Evolutionary conservation across 257 asterid species (phyloP), one percentile per base, ranked within the genome.

Genomic region (Avicennia marina): DNA sequence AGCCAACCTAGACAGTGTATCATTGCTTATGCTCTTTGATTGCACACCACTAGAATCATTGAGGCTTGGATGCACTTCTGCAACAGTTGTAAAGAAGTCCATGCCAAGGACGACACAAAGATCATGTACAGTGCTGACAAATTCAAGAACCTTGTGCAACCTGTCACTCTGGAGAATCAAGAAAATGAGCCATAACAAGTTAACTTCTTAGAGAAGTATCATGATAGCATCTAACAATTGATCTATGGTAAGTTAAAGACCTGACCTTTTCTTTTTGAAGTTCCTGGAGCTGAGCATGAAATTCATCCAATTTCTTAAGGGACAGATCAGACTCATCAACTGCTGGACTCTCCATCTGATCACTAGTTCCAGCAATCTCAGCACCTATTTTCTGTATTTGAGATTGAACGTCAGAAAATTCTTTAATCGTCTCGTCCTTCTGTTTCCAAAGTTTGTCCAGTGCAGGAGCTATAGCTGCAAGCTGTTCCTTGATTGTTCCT

Each of bases 401-500:
- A 57, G 78, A 86, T 67, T 82, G 99, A 57, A 93, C 97, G 58
- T 93, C 95, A 53, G 80, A 73, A 67, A 93, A 89, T 61, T 93
- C 96, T 39, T 78, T 78, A 55, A 82, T 75, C 74, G 89, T 81
- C 65, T 86, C 96, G 53, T 93, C 96, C 70, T 93, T 93, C 71
- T 82, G 86, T 56, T 78, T 63, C 94, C 94, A 84, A 48, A 86
- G 78, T 55, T 89, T 85, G 60, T 93, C 96, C 77, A 89, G 60
- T 19, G 84, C 78, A 10, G 97, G 99, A 55, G 95, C 94, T 65
- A 89, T 83, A 60, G 89, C 94, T 58, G 72, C 93, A 50, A 94
- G 94, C 71, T 94, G 99, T 68, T 94, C 97, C 74, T 94, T 94
- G 74, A 94, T 89, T 10, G 99, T 86, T 59, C 97, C 97, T n/a